These are phyloP conservation scores for Mycena rosella DNA, from an alignment of 768 basidiomycete species.

Conservation along the genomic window DNA sequence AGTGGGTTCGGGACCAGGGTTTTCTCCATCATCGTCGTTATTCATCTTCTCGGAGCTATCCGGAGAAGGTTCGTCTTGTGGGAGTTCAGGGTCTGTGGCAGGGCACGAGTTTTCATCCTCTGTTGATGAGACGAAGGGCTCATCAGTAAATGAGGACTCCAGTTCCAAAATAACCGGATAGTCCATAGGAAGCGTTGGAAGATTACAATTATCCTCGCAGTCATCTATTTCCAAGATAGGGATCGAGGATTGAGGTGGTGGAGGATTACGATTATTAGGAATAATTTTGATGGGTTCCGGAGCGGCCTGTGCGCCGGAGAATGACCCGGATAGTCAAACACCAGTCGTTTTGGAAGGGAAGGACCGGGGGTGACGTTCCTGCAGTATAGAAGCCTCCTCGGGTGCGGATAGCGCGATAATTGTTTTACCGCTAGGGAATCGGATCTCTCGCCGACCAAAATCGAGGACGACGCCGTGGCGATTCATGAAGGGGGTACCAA, in stretches of 20 bases:
- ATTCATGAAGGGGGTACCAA: not conserved
- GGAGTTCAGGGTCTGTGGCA: too few relatives aligned
- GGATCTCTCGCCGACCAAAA: too few relatives aligned
- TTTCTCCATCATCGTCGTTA: too few relatives aligned
- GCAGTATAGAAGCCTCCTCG: not conserved
- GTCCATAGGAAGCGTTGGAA: not conserved
- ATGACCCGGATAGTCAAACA: not conserved
- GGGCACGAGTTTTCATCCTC: too few relatives aligned
- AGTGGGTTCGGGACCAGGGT: too few relatives aligned
- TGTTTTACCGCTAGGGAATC: too few relatives aligned
- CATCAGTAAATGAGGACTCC: not conserved
- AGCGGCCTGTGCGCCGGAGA: not conserved
- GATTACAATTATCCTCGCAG: not conserved
- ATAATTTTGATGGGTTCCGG: not conserved
- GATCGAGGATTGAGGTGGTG: not conserved
- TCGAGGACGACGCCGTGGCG: too few relatives aligned
- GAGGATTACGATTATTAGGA: not conserved
- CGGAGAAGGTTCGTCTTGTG: too few relatives aligned
- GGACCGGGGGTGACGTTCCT: not conserved
- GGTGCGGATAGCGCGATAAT: not conserved
- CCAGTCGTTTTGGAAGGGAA: not conserved
- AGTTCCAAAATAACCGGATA: not conserved
- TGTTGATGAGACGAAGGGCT: too few relatives aligned
- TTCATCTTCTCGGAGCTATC: too few relatives aligned
- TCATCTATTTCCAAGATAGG: not conserved